These are phyloP conservation scores for Amoeboaphelidium occidentale DNA, from an alignment of 371 early-diverging fungal genomes.

Conservation along the genomic window DNA sequence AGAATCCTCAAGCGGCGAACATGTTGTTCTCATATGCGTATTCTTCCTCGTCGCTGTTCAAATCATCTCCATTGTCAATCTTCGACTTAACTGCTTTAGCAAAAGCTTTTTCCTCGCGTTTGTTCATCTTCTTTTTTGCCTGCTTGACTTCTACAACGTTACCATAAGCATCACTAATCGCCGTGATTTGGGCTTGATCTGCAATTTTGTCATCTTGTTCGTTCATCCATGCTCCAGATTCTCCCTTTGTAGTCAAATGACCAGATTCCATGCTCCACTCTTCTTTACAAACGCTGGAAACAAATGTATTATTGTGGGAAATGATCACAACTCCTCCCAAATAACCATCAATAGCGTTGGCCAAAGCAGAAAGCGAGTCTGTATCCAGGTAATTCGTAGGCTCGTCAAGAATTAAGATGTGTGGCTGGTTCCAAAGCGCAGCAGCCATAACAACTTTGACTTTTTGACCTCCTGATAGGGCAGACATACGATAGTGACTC, in stretches of 20 bases:
- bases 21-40: slow-evolving; percentile 6
- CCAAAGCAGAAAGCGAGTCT: slow-evolving; percentile 58
- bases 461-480: slow-evolving; percentile 77
- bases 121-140: slow-evolving; percentile 7
- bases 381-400: slow-evolving; percentile 77
- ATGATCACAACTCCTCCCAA: slow-evolving; percentile 67
- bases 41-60: slow-evolving; percentile 14
- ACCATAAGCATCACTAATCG: slow-evolving; percentile 17
- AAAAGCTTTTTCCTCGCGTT: slow-evolving; percentile 9
- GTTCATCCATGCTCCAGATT: slow-evolving; percentile 8
- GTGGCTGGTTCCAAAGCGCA: slow-evolving; percentile 59
- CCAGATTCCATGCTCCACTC: slow-evolving; percentile 20
- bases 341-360: slow-evolving; percentile 48
- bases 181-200: slow-evolving; percentile 10
- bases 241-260: slow-evolving; percentile 15
- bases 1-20: no score
- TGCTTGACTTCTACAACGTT: slow-evolving; percentile 14
- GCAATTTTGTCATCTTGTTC: slow-evolving; percentile 14
- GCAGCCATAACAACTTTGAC: slow-evolving; percentile 66
- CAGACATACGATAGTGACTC: slow-evolving; percentile 54
- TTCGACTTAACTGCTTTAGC: slow-evolving; percentile 14
- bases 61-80: slow-evolving; percentile 11
- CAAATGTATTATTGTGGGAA: slow-evolving; percentile 58
- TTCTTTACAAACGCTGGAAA: slow-evolving; percentile 37
- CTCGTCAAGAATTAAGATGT: slow-evolving; percentile 68